A percentile compares a stretch with the other conserved stretches of the same genome.
These are phyloP conservation scores for Verticillium longisporum DNA, from an alignment of 2,329 filamentous ascomycete species.

Conservation along the genomic window DNA sequence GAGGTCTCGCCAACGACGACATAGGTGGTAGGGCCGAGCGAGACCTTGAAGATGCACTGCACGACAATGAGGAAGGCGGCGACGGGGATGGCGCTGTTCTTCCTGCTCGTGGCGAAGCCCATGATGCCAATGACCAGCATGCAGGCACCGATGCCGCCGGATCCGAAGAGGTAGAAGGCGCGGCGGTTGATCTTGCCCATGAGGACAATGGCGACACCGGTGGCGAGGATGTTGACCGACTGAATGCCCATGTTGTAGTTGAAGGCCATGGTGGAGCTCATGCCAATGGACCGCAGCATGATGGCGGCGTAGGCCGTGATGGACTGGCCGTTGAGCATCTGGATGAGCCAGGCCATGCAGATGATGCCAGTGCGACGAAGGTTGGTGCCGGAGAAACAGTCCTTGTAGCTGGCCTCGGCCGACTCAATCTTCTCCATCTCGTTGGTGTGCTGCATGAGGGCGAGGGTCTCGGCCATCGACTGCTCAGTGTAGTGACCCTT, in stretches of 20 bases:
- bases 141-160: conserved; percentile 27
- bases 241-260: conserved; percentile 41
- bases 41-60: conserved; percentile 34
- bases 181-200: conserved; percentile 31
- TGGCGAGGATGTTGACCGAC: conserved; percentile 33
- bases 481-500: conserved; percentile 27
- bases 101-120: conserved; percentile 20
- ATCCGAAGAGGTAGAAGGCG: conserved; percentile 31
- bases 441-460: conserved; percentile 31
- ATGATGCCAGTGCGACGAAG: conserved; percentile 22
- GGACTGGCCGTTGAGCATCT: conserved; percentile 26
- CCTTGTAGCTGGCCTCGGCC: conserved; percentile 23
- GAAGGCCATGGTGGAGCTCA: conserved; percentile 34
- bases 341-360: conserved; percentile 19
- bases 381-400: conserved; percentile 31
- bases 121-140: conserved; percentile 34
- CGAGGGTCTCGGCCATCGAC: conserved; percentile 28
- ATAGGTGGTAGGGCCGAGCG: conserved; percentile 36
- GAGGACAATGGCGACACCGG: conserved; percentile 28
- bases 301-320: conserved; percentile 49
- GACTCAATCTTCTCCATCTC: conserved; percentile 24
- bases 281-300: conserved; percentile 42
- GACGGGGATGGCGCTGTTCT: conserved; percentile 21
- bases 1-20: conserved; percentile 37
- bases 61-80: conserved; percentile 31